Evolutionary conservation across 768 basidiomycete genomes (phyloP), one percentile per base, ranked within the genome.

Genomic region (Pulveroboletus sp.): DNA sequence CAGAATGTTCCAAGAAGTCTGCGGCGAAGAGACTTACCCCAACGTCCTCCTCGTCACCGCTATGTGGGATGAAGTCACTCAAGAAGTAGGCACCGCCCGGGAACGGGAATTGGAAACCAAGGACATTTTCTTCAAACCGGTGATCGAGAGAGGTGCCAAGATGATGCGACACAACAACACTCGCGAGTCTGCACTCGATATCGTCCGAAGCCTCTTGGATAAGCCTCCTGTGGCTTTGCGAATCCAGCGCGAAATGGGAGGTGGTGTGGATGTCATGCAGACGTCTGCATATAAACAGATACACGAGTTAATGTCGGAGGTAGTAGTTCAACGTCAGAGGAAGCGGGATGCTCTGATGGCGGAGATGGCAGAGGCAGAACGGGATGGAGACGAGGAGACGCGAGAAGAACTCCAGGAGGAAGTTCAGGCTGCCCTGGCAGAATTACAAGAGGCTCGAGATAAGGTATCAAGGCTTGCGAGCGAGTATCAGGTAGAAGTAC

Each of bases 261-360:
- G 72, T 20, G 66, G 71, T 5, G 68, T 71, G 45, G 69, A 75
- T 37, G 72, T 83, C 34, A 66, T 73, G 23, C 68, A 82, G 50
- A 81, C 82, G 1, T 66, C 68, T 4, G 80, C 80, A 1, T 81
- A 76, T n/a, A 70, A 57, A 37, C 81, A 80, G 51, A 68, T 84
- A 4, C 70, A 71, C 43, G 68, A 71, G 23, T 75, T 79, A n/a
- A 65, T 80, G 8, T 67, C 68, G 52, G 74, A 74, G 40, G 71
- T 77, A 47, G 69, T 73, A 13, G 54, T 68, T 49, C 69, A 71
- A 36, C 73, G 77, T 48, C 63, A 73, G 45, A 61, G 68, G 43
- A 80, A 81, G 54, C 61, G 81, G 60, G 65, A 68, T 13, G 59
- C 62, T 0, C 60, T 84, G 22, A 64, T 74, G 54, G 58, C 63